phyloP scores from a whole-genome alignment of 208 protist genomes.

The Naegleria lovaniensis region DNA sequence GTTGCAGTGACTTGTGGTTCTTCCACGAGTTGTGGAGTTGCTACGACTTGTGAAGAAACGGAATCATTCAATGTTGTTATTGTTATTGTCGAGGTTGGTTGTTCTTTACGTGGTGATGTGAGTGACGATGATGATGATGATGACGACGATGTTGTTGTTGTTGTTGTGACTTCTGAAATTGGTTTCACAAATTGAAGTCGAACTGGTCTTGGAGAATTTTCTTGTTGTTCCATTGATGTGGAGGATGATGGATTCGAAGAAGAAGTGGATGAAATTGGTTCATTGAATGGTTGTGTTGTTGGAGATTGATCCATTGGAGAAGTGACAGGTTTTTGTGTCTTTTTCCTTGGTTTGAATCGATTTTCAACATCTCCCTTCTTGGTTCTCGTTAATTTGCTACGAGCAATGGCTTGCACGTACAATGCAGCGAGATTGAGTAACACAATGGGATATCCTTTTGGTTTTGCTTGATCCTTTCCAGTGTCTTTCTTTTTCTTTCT shows the following conservation, averaged over 20 bases:
- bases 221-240: background rate
- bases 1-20: background rate
- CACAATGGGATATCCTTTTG: background rate
- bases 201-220: background rate
- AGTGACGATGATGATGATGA: background rate
- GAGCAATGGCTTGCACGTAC: background rate
- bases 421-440: background rate
- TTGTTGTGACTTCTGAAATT: background rate
- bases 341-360: background rate
- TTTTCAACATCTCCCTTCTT: background rate
- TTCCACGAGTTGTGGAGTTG: background rate
- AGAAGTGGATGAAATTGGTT: background rate
- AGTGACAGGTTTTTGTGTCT: background rate
- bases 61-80: background rate
- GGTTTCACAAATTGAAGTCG: background rate
- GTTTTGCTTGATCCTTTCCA: background rate
- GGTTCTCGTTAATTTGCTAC: background rate
- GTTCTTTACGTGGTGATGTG: background rate
- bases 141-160: background rate
- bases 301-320: background rate
- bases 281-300: background rate
- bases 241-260: background rate
- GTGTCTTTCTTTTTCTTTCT: background rate
- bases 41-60: background rate
- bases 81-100: background rate